A percentile compares a stretch with the other conserved stretches of the same genome.
These are phyloP conservation scores for Ophiostoma fasciatum DNA, from an alignment of 2,329 filamentous ascomycete species.

Conservation along the genomic window DNA sequence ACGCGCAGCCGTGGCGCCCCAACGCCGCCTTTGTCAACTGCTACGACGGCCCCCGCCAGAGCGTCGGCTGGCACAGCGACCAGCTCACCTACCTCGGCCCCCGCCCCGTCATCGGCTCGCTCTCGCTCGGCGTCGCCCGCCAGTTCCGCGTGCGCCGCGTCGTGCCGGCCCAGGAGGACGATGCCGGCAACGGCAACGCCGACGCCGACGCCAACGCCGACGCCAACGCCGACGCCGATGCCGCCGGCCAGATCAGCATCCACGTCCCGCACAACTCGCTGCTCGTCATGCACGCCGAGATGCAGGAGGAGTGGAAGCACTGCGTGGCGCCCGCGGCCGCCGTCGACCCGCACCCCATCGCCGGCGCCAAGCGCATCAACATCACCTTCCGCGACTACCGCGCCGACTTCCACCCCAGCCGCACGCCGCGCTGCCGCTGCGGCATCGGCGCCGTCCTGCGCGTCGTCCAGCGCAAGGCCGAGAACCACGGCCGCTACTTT, in stretches of 20 bases:
- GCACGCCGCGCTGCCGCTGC: slow-evolving; percentile 68
- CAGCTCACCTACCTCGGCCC: slow-evolving; percentile 89
- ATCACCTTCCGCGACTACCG: slow-evolving; percentile 88
- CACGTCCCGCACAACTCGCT: slow-evolving; percentile 91
- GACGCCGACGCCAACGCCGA: slow-evolving; percentile 6
- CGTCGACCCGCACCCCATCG: slow-evolving; percentile 72
- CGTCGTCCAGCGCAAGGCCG: slow-evolving; percentile 65
- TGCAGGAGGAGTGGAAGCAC: slow-evolving; percentile 97
- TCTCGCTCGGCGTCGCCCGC: slow-evolving; percentile 82
- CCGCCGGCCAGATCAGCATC: slow-evolving; percentile 76
- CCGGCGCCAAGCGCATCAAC: slow-evolving; percentile 73
- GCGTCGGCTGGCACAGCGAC: slow-evolving; percentile 84
- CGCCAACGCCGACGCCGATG: slow-evolving; percentile 34
- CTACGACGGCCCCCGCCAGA: slow-evolving; percentile 68
- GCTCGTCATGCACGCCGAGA: slow-evolving; percentile 91
- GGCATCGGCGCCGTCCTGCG: slow-evolving; percentile 52
- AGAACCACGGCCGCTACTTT: slow-evolving; percentile 63
- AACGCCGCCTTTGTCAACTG: slow-evolving; percentile 94
- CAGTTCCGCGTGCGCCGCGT: slow-evolving; percentile 80
- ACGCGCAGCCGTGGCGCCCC: slow-evolving; percentile 57
- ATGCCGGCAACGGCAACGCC: slow-evolving; percentile 36
- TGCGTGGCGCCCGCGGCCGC: slow-evolving; percentile 58
- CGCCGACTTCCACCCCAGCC: slow-evolving; percentile 56
- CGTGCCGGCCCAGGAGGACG: slow-evolving; percentile 37
- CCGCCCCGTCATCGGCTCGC: slow-evolving; percentile 70